Base-by-base conservation (phyloP, 2,329 filamentous ascomycete genomes). In the Bipolaris bicolor region DNA sequence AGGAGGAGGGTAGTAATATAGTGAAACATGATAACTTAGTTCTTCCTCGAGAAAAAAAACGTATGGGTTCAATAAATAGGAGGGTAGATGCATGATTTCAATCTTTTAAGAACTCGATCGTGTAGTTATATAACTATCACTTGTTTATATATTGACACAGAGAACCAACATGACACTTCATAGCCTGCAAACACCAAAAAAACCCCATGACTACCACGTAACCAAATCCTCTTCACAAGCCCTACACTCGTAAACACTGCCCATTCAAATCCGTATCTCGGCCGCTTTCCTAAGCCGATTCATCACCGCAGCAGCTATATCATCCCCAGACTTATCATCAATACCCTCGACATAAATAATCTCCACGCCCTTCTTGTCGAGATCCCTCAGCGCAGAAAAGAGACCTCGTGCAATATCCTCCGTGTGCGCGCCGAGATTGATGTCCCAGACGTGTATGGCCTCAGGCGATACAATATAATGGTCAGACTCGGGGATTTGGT, bases 271-370 rank as follows among this genome's bases (percentile, higher is more conserved):
- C 34, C 62, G 56, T 9, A 75, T 67, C 52, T 76, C 72, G 16
- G 81, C 80, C 7, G 81, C 81, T 62, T 83, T 83, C 39, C 81
- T 73, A 13, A 83, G 63, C 47, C 81, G 68, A 52, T 83, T 83
- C 81, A 83, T 83, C 18, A 83, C 76, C 3, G 81, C 95, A 22
- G 91, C 91, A 18, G 92, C 92, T 66, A 95, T 88, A 72, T 95
- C 90, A 31, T 90, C 88, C 57, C 89, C 86, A 58, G 73, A 66
- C 52, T 90, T 90, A 59, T 86, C 82, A 18, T 81, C 77, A 55
- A 97, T 90, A 2, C 94, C 94, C 75, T 99, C 95, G 10, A 98
- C 91, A 66, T 93, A 90, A 50, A 99, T 97, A 18, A 90, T 82
- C 71, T 95, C 88, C 3, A 92, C 92, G 29, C 87, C 85, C 61